Evolutionary conservation across 768 basidiomycete species (phyloP).

Genomic region (Cubamyces sp.): DNA sequence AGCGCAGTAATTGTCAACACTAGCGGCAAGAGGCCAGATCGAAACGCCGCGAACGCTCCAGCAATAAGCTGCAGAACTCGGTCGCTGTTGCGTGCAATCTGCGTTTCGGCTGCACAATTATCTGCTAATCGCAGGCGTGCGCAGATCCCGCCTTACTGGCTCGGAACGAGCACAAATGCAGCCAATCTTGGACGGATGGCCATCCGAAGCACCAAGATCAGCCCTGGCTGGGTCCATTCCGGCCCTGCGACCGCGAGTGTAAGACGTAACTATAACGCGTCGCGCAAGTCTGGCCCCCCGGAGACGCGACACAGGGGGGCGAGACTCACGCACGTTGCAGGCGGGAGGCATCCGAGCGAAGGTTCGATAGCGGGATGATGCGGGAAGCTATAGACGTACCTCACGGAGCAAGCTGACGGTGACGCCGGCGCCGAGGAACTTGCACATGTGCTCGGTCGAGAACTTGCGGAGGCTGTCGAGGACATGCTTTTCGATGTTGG

Average conservation of each 20-base stretch:
- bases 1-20: not conserved
- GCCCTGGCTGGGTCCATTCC: slow-evolving; percentile 6
- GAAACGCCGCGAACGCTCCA: not conserved
- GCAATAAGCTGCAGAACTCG: not conserved
- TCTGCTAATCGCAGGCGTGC: slow-evolving; percentile 2
- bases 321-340: not conserved
- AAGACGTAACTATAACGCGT: slow-evolving; percentile 15
- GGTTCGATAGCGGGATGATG: not conserved
- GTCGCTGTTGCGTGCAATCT: not conserved
- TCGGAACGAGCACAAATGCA: not conserved
- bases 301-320: not conserved
- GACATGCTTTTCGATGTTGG: slow-evolving; percentile 66
- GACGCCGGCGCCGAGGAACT: slow-evolving; percentile 84
- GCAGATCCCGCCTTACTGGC: slow-evolving; percentile 6
- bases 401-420: slow-evolving; percentile 72
- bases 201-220: slow-evolving; percentile 14
- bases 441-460: slow-evolving; percentile 77
- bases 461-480: slow-evolving; percentile 71
- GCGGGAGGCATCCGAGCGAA: too few relatives aligned
- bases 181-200: not conserved
- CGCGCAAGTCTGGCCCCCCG: slow-evolving; percentile 1
- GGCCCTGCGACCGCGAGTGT: not conserved
- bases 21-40: not conserved
- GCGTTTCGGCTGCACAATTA: not conserved
- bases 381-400: slow-evolving; percentile 42